Conservation (phyloP, 1,139 yeast species). For the Pichia sp. region DNA sequence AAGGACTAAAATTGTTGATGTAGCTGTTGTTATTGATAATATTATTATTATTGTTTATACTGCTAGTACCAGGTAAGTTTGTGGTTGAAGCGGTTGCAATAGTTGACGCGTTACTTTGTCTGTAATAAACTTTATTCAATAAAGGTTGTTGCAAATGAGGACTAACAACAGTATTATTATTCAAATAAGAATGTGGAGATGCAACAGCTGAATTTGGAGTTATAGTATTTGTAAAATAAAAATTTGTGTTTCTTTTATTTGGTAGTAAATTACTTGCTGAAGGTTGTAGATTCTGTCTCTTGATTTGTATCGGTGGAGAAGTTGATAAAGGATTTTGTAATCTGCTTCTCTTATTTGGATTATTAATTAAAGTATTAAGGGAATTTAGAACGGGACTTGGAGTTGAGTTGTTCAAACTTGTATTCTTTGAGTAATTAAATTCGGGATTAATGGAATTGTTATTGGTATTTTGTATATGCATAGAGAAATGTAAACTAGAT, state of each 20-base stretch:
- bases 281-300: constrained; percentile 29
- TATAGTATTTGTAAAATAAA: constrained; percentile 2
- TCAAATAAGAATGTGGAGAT: constrained; percentile 5
- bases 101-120: constrained; percentile 9
- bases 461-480: not conserved
- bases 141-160: constrained; percentile 1
- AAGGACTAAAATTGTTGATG: not conserved
- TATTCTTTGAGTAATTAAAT: not conserved
- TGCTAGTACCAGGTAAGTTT: not conserved
- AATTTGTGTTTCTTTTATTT: constrained; percentile 23
- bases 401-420: not conserved
- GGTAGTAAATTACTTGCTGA: constrained; percentile 16
- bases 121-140: not conserved
- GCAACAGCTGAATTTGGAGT: constrained; percentile 3
- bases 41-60: not conserved
- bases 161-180: constrained; percentile 8
- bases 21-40: not conserved
- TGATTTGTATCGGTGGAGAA: constrained; percentile 23
- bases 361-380: not conserved
- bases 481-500: not conserved
- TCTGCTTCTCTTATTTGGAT: constrained; percentile 12
- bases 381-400: not conserved
- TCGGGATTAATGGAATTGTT: not conserved
- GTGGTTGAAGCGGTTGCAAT: constrained; percentile 6
- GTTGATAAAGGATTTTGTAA: constrained; percentile 14